Base-by-base conservation (phyloP, 2,329 filamentous ascomycete genomes). In the Stagonosporopsis rhizophila region DNA sequence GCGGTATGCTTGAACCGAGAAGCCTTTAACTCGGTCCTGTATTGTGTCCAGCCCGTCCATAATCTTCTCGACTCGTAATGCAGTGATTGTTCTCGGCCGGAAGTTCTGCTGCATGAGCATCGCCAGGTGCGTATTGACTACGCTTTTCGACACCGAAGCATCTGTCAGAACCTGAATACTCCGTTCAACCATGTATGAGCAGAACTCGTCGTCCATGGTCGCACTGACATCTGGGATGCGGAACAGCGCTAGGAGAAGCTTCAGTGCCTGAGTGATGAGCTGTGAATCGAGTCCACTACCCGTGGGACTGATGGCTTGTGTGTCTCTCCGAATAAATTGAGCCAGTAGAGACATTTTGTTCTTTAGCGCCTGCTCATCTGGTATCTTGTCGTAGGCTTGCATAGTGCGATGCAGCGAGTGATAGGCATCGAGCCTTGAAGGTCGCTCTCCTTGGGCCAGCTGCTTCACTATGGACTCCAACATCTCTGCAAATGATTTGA, bases 261-360 rank as follows among this genome's bases (percentile, higher is more conserved):
- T 91, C 49, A 96, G 79, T 3, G 92, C 89, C 64, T 96, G 89
- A 48, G 88, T 89, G 44, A 88, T 83, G 12, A 98, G 82, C 40
- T 88, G 88, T 1, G 84, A 83, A 67, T 96, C 91, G 34, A 80
- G 52, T 79, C 79, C 41, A 71, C 74, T 77, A 46, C 85, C 83
- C 56, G 83, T 78, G 6, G 82, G 72, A 32, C 83, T 81, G 62
- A 85, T 87, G 11, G 86, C 82, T 6, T 82, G 84, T 22, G 96
- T 82, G 71, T 99, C 95, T 57, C 93, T 85, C 67, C 89, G 87
- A 52, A 98, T 91, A 71, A 92, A 96, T 57, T 92, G 89, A 63
- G 87, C 86, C 56, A 98, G 83, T 2, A 91, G 78, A 11, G 84
- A 83, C 82, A 97, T 89, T 75, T 95, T 96, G 63, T 95, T 89